A percentile compares a stretch with the other conserved stretches of the same genome.
Conservation (phyloP, 1,284 basidiomycete genomes). For the Xerocomus nothofagi region DNA sequence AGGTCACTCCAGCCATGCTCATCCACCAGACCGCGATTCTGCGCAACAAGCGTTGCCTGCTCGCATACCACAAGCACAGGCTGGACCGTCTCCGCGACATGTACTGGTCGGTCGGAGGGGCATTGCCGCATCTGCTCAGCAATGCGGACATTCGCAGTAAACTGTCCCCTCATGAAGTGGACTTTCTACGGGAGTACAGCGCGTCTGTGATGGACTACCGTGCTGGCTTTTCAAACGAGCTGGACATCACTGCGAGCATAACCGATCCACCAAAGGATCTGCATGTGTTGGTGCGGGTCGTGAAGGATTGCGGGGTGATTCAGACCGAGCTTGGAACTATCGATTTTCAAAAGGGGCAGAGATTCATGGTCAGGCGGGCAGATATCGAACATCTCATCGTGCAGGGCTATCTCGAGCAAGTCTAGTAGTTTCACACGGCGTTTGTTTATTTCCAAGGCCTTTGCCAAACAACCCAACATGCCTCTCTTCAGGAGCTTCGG, state of each 20-base stretch:
- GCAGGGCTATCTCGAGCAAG: constrained; percentile 85
- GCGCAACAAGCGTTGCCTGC: constrained; percentile 90
- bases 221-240: constrained; percentile 80
- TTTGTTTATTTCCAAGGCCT: constrained; percentile 36
- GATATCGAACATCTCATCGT: constrained; percentile 92
- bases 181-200: constrained; percentile 86
- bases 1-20: constrained; percentile 69
- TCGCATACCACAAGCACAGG: constrained; percentile 89
- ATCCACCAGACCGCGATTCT: constrained; percentile 86
- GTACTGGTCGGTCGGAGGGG: constrained; percentile 95
- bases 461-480: constrained; percentile 36
- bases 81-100: constrained; percentile 79
- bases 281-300: constrained; percentile 75
- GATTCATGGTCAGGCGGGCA: constrained; percentile 81
- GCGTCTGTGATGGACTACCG: constrained; percentile 82
- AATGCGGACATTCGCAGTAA: constrained; percentile 74
- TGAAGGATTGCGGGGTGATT: constrained; percentile 85
- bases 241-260: constrained; percentile 82
- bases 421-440: constrained; percentile 31
- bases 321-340: constrained; percentile 87
- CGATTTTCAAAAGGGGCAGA: constrained; percentile 85
- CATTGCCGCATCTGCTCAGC: constrained; percentile 81
- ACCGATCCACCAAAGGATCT: constrained; percentile 79
- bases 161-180: constrained; percentile 87
- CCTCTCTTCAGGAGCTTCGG: neutral